These are phyloP conservation scores for Fraxinus floribunda DNA, from an alignment of 305 asterid genomes.

Conservation along the genomic window DNA sequence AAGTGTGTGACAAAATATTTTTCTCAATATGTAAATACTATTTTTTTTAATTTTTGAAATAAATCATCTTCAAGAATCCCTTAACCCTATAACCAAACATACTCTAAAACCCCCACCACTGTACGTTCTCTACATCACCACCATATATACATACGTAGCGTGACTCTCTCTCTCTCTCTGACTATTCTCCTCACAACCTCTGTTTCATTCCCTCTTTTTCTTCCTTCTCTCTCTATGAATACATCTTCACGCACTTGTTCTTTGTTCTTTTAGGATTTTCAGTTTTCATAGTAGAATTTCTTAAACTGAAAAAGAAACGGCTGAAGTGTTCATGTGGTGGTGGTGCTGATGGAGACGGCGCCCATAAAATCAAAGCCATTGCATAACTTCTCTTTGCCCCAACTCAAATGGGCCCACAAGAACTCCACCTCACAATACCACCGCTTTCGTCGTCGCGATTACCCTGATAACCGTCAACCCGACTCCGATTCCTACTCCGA, in stretches of 20 bases:
- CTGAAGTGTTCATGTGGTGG: slow-evolving; percentile 20
- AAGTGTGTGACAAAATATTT: too few species aligned
- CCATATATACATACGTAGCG: slow-evolving; percentile 15
- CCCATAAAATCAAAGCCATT: slow-evolving; percentile 73
- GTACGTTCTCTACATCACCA: too few species aligned
- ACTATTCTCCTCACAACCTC: slow-evolving; percentile 32
- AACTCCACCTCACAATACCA: slow-evolving; percentile 36
- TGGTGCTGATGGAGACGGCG: slow-evolving; percentile 57
- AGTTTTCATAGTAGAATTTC: neutral
- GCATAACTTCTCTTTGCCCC: slow-evolving; percentile 72
- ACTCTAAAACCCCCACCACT: too few species aligned
- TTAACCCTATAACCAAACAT: too few species aligned
- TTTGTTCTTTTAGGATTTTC: neutral
- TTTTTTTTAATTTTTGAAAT: too few species aligned
- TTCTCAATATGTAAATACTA: too few species aligned
- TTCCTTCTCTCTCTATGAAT: neutral
- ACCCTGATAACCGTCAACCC: slow-evolving; percentile 33
- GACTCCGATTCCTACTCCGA: slow-evolving; percentile 35
- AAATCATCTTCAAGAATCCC: too few species aligned
- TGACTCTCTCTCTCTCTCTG: slow-evolving; percentile 20
- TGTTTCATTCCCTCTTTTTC: slow-evolving; percentile 29
- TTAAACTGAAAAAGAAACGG: neutral
- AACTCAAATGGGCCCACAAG: slow-evolving; percentile 74
- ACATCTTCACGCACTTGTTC: neutral
- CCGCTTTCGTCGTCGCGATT: slow-evolving; percentile 62